Evolutionary conservation across 1,284 basidiomycete genomes (phyloP), one percentile per base, ranked within the genome.

Genomic region (Anthracocystis walkeri): DNA sequence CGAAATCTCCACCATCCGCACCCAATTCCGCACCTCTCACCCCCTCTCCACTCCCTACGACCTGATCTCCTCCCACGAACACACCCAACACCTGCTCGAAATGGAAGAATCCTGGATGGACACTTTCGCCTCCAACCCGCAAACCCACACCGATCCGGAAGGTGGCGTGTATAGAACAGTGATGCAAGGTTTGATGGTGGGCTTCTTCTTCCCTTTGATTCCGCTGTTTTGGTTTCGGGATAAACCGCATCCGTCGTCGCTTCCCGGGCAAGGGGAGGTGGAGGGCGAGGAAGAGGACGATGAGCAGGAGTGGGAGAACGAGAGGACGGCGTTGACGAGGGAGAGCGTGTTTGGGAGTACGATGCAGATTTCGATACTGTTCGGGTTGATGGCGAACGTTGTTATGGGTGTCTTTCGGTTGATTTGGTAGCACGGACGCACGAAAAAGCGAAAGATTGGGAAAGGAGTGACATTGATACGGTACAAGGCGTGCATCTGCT

Each of bases 61-160:
- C 49, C 52, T 70, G 3, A 65, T 73, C 27, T 62, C 45, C 10
- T 41, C 53, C 11, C 56, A 18, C 21, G 70, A 72, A 35, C 70
- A 77, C 38, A 46, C 59, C 2, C 54, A 61, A 33, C 70, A 77
- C 45, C 49, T 72, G 18, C 60, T 71, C 48, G 62, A 64, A 20
- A 50, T 77, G 56, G 75, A 77, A 58, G 75, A 77, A 20, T 62
- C 61, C 12, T 77, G 75, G 75, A 72, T 77, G 60, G 75, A 77
- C 52, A 49, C 41, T 16, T 69, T 77, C 38, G 25, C 25, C 52
- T 42, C 61, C 20, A 11, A 49, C n/a, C n/a, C 35, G 4, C 27
- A 49, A 25, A 27, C 42, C 18, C 49, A 44, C 27, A 11, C 58
- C 10, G 25, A 25, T 21, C 18, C 27, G 7, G 16, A 10, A 7